Evolutionary conservation across 495 filamentous ascomycete species (phyloP).

Genomic region (Hypoxylon subgilvum): DNA sequence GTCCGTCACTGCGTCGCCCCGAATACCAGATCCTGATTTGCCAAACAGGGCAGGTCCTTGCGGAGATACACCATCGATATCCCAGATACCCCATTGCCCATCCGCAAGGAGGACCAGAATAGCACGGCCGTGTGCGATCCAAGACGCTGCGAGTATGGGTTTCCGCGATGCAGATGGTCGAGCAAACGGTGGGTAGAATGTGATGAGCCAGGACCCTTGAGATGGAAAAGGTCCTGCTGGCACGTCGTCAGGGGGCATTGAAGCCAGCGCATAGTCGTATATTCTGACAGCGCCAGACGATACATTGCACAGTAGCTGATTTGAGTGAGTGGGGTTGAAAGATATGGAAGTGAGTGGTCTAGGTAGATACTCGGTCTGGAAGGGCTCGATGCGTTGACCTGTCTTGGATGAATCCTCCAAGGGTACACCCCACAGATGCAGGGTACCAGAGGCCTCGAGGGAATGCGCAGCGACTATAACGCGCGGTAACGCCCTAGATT

Average conservation of each 20-base stretch:
- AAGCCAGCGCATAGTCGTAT: constrained; percentile 56
- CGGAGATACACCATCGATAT: constrained; percentile 70
- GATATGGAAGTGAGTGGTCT: constrained; percentile 68
- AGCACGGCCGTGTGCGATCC: constrained; percentile 79
- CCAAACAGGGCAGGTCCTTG: constrained; percentile 60
- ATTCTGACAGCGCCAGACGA: constrained; percentile 72
- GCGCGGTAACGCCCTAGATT: constrained; percentile 34
- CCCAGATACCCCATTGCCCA: constrained; percentile 95
- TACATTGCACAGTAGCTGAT: constrained; percentile 70
- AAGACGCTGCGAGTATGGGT: constrained; percentile 77
- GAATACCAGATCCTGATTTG: constrained; percentile 62
- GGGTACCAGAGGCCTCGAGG: constrained; percentile 66
- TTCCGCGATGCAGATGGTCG: constrained; percentile 65
- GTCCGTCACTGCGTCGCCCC: constrained; percentile 66
- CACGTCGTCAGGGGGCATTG: constrained; percentile 52
- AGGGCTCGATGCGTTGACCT: constrained; percentile 58
- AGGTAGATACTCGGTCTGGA: constrained; percentile 67
- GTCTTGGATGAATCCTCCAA: constrained; percentile 47
- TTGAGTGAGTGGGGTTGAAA: constrained; percentile 72
- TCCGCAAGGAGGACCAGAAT: constrained; percentile 78
- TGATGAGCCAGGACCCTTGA: constrained; percentile 69
- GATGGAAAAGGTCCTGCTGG: constrained; percentile 56
- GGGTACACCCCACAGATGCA: constrained; percentile 55
- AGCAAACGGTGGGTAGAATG: constrained; percentile 72
- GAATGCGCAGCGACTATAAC: constrained; percentile 63